Conservation (phyloP, 257 asterid species). For the Plantago ovata region DNA sequence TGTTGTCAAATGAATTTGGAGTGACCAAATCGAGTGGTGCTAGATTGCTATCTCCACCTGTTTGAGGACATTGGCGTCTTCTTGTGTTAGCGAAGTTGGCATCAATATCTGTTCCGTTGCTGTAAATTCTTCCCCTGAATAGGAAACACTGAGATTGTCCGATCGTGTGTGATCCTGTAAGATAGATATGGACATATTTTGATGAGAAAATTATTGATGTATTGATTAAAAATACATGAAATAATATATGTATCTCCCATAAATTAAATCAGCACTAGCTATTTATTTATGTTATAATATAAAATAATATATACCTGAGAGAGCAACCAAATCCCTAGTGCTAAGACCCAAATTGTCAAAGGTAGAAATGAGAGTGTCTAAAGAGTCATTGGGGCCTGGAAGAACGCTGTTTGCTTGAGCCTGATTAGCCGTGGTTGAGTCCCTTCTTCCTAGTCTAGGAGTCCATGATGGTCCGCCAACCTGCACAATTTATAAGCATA, state of each 20-base stretch:
- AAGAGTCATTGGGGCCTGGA: conserved; percentile 13
- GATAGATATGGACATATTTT: no score
- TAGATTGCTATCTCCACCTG: conserved; percentile 6
- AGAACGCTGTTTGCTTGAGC: conserved; percentile 16
- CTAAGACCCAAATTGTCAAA: conserved; percentile 16
- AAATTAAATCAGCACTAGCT: no score
- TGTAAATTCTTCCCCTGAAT: conserved; percentile 12
- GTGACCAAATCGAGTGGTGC: conserved; percentile 18
- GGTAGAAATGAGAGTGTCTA: conserved; percentile 1
- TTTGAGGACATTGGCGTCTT: conserved; percentile 6
- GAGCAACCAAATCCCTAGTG: conserved; percentile 29
- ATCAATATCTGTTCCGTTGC: conserved; percentile 20
- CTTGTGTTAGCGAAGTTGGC: conserved; percentile 19
- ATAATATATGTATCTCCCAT: no score
- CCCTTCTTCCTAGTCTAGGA: conserved; percentile 11
- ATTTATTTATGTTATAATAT: no score
- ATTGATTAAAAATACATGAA: no score
- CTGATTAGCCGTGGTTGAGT: conserved; percentile 25
- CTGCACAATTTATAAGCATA: background rate
- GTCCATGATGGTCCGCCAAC: conserved; percentile 30
- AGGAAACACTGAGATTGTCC: conserved; percentile 7
- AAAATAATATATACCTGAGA: no score
- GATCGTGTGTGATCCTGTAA: background rate
- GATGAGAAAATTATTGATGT: no score
- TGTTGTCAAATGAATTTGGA: background rate